Conservation (phyloP, 305 asterid genomes). For the Fraxinus nigra region DNA sequence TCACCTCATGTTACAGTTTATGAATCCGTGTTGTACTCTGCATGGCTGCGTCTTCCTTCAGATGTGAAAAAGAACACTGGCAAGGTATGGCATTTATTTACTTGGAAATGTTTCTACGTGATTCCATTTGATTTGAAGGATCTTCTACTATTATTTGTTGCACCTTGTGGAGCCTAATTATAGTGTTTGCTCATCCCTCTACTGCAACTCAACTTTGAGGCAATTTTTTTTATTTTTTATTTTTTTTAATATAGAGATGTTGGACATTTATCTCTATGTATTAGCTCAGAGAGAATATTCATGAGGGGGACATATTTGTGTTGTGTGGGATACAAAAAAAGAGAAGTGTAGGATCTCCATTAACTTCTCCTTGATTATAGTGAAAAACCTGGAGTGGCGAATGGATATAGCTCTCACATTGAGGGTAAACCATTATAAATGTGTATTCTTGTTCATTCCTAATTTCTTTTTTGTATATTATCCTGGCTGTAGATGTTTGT, state of each 20-base stretch:
- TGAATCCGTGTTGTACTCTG: conserved; percentile 42
- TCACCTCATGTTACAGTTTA: conserved; percentile 41
- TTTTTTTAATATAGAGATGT: neutral
- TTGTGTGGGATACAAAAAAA: neutral
- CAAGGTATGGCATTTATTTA: conserved; percentile 21
- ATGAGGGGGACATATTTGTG: neutral
- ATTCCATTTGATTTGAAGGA: neutral
- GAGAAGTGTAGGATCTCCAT: neutral
- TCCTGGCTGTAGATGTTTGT: conserved; percentile 40
- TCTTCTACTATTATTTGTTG: neutral
- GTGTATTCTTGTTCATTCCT: neutral
- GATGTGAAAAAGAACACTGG: conserved; percentile 27
- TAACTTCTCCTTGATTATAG: neutral
- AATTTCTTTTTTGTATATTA: neutral
- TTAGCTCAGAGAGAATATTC: neutral
- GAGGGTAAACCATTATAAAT: neutral
- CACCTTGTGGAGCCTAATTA: neutral
- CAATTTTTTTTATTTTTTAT: too few species aligned
- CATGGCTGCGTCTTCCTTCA: conserved; percentile 44
- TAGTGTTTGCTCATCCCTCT: neutral
- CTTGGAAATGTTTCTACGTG: neutral
- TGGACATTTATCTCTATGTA: neutral
- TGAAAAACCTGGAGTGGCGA: neutral
- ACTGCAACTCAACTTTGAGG: neutral
- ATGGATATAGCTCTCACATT: neutral